These are phyloP conservation scores for Polytolypa hystricis DNA, from an alignment of 2,329 filamentous ascomycete genomes.

Conservation along the genomic window DNA sequence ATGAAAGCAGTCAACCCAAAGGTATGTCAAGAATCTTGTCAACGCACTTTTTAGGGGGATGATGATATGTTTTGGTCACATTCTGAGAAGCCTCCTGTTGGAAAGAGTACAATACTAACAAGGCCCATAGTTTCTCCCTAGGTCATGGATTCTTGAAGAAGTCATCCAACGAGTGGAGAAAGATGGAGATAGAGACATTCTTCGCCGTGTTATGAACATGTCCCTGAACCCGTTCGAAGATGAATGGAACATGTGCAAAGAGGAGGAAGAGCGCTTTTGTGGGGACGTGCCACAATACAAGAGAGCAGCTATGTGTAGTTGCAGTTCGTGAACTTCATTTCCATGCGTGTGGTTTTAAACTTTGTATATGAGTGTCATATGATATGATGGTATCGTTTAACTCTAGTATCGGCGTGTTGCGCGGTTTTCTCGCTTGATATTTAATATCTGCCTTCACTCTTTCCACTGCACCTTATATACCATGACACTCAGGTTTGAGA, in stretches of 20 bases:
- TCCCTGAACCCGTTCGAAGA: conserved; percentile 76
- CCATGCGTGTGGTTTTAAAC: no score
- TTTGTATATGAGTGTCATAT: no score
- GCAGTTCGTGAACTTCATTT: conserved; percentile 55
- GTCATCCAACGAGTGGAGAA: conserved; percentile 82
- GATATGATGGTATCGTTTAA: no score
- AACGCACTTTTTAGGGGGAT: background rate
- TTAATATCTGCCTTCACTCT: no score
- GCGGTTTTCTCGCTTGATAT: no score
- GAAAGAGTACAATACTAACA: no score
- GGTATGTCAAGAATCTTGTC: conserved; percentile 21
- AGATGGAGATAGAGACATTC: conserved; percentile 65
- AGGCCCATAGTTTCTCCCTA: conserved; percentile 62
- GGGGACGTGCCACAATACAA: conserved; percentile 70
- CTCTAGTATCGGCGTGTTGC: no score
- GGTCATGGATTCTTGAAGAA: conserved; percentile 88
- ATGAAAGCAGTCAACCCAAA: conserved; percentile 90
- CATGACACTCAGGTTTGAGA: no score
- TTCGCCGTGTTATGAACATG: conserved; percentile 72
- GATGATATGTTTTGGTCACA: conserved; percentile 2
- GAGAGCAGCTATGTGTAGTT: conserved; percentile 86
- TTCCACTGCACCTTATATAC: no score
- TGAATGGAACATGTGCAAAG: conserved; percentile 45
- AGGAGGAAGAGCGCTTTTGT: conserved; percentile 72
- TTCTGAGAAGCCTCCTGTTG: background rate